Evolutionary conservation across 2,329 filamentous ascomycete genomes (phyloP).

Genomic region (Pestalotiopsis sp.): DNA sequence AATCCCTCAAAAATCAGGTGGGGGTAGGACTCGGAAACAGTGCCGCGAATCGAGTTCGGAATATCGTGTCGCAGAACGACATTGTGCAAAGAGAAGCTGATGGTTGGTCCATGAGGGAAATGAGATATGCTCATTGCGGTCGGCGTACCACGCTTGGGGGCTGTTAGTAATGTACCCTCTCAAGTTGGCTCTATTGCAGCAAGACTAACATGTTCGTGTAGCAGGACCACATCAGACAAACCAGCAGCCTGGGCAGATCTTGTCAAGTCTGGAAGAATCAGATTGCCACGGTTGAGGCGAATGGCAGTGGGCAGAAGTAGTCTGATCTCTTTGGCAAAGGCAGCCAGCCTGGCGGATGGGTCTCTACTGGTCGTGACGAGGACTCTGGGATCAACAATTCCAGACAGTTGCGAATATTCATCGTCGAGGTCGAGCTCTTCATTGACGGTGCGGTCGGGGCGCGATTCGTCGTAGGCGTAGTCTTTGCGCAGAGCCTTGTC

Average conservation of each 20-base stretch:
- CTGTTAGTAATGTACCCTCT: background rate
- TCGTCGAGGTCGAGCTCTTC: slow-evolving; percentile 79
- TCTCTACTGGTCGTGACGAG: slow-evolving; percentile 90
- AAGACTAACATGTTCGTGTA: slow-evolving; percentile 77
- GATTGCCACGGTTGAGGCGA: slow-evolving; percentile 86
- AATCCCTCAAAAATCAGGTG: slow-evolving; percentile 86
- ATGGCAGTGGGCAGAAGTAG: slow-evolving; percentile 81
- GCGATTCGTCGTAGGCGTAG: slow-evolving; percentile 90
- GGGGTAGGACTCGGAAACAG: slow-evolving; percentile 89
- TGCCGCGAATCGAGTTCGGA: slow-evolving; percentile 82
- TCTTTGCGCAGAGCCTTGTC: slow-evolving; percentile 84
- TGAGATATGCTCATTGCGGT: slow-evolving; percentile 83
- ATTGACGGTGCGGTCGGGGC: slow-evolving; percentile 65
- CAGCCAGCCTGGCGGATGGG: slow-evolving; percentile 79
- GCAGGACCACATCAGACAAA: slow-evolving; percentile 80
- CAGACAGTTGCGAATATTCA: slow-evolving; percentile 89
- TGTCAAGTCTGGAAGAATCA: slow-evolving; percentile 84
- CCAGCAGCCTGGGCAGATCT: slow-evolving; percentile 78
- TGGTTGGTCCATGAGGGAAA: slow-evolving; percentile 78
- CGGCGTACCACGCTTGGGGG: slow-evolving; percentile 63
- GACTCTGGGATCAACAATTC: slow-evolving; percentile 84
- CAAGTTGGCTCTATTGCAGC: background rate
- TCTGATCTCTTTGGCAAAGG: slow-evolving; percentile 91
- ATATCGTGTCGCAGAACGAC: slow-evolving; percentile 93
- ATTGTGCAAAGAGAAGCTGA: slow-evolving; percentile 87